Evolutionary conservation across 371 early-diverging fungal species (phyloP), one percentile per base, ranked within the genome.

Genomic region (Furculomyces boomerangus): DNA sequence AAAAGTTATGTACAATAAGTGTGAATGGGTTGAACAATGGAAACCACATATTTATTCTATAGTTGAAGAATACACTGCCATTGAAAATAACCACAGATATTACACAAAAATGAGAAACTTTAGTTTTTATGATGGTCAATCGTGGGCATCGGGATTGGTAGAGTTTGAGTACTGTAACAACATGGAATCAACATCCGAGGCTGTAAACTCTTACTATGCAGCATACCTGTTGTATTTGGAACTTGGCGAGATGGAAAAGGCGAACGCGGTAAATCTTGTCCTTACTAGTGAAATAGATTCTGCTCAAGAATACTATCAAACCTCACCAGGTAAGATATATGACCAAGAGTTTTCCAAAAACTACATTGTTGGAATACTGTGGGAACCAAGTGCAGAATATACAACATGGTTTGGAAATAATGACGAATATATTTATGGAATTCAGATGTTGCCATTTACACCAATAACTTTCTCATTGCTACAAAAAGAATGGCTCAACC

Each of bases 61-160:
- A 25, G 69, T 75, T 3, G 74, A 78, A n/a, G 87, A 86, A 58
- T 83, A 76, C 5, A 76, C 79, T 51, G 76, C 73, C 52, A 74
- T 75, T 3, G 60, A 66, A 0, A 26, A 25, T 47, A 20, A 60
- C 18, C 79, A 82, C 58, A 48, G 57, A 2, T 54, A 72, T 44
- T 86, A 79, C 52, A 80, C 85, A 24, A 68, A 68, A 8, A 75
- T 80, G 48, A 74, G 87, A 43, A 61, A 64, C 49, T 79, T 77
- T 67, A 85, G 84, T 67, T 78, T 80, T 69, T 86, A 71, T 57
- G 80, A 80, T 50, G 84, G 84, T 1, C 83, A 84, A 57, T 82
- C 80, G 26, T 83, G 81, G 79, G 82, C 85, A 1, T 75, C 76
- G 3, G 87, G 85, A 26, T 70, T 80, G 32, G 72, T 71, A 51